Evolutionary conservation across 2,329 filamentous ascomycete species (phyloP).

Genomic region (Fusarium verrucosum): DNA sequence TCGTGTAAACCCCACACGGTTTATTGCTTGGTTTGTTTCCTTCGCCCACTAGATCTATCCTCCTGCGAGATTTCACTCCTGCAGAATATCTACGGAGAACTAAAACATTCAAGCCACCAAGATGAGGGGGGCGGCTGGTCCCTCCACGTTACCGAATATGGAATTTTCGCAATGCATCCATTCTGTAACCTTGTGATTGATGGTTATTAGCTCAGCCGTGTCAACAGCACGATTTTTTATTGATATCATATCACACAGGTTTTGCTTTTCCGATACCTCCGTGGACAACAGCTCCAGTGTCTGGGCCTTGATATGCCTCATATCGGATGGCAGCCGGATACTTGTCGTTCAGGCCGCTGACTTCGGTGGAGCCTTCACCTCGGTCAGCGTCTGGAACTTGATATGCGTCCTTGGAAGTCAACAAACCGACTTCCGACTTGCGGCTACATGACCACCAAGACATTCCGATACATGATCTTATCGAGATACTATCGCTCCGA

Average conservation of each 20-base stretch:
- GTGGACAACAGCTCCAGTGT: conserved; percentile 1
- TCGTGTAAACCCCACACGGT: conserved; percentile 18
- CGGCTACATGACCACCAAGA: conserved; percentile 31
- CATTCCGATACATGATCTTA: conserved; percentile 24
- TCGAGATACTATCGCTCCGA: conserved; percentile 20
- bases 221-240: not conserved
- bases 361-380: conserved; percentile 25
- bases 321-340: not conserved
- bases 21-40: not conserved
- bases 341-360: not conserved
- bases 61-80: not conserved
- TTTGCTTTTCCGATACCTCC: conserved; percentile 6
- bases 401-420: conserved; percentile 15
- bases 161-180: conserved; percentile 4
- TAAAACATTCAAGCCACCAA: conserved; percentile 11
- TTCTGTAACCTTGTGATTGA: conserved; percentile 6
- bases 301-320: conserved; percentile 6
- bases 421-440: conserved; percentile 29
- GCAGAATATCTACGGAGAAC: not conserved
- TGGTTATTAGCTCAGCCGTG: conserved; percentile 4
- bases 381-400: conserved; percentile 32
- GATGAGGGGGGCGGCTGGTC: conserved; percentile 10
- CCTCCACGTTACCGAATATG: conserved; percentile 8
- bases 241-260: not conserved
- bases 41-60: not conserved